Base-by-base conservation (phyloP, 2,329 filamentous ascomycete species). In the Lecanicillium sp. region DNA sequence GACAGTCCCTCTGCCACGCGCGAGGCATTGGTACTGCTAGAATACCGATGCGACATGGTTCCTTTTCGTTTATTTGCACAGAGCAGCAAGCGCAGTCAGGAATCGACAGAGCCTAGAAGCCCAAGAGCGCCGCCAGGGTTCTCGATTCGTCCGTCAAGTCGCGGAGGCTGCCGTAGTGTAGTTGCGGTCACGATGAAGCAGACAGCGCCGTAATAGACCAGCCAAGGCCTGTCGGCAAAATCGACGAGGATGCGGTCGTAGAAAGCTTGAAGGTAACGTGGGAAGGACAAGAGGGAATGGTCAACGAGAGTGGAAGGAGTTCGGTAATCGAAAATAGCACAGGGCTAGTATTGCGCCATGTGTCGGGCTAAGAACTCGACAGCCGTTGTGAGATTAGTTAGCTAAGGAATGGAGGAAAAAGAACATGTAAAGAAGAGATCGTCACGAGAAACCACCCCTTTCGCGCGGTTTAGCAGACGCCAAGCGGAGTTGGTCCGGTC, bases 21-120 rank as follows among this genome's bases (percentile, higher is more conserved):
- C 15, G 44, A 46, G 33, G 44, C 44, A 24, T 23, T 46, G 11
- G 44, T 46, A 26, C 44, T 46, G 44, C 33, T 38, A 17, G 44
- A 46, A 8, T 46, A 46, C 10, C 35, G 33, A 24, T 24, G 33
- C 44, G 44, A 46, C 44, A 46, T 46, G n/a, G n/a, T n/a, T n/a
- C n/a, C n/a, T n/a, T n/a, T n/a, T n/a, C n/a, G n/a, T n/a, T n/a
- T n/a, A n/a, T n/a, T n/a, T n/a, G n/a, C n/a, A n/a, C n/a, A n/a
- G n/a, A n/a, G n/a, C n/a, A n/a, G n/a, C n/a, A n/a, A n/a, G 26
- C 7, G 26, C 26, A 29, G 26, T 29, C 26, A 29, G 26, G 26
- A n/a, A n/a, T n/a, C n/a, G n/a, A n/a, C n/a, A n/a, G n/a, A n/a
- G n/a, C n/a, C n/a, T n/a, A n/a, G n/a, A n/a, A n/a, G n/a, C n/a